These are phyloP conservation scores for Nowakowskiella sp. DNA, from an alignment of 192 early-diverging fungal genomes.

Conservation along the genomic window DNA sequence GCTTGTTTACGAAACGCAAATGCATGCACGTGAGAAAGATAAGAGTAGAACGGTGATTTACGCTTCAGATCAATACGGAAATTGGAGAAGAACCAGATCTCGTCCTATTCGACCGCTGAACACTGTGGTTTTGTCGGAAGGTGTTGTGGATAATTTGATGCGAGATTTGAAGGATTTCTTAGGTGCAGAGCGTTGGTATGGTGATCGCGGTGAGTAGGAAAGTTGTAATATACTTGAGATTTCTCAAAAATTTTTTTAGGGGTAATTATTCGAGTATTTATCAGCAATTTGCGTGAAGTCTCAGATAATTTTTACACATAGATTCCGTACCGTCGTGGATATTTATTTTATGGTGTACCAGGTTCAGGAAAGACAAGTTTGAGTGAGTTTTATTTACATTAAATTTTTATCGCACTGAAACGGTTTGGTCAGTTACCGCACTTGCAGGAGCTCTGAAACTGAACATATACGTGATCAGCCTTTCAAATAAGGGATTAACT, in stretches of 20 bases:
- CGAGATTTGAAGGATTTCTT: conserved; percentile 34
- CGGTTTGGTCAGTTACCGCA: conserved; percentile 24
- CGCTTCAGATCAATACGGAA: conserved; percentile 60
- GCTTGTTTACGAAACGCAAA: conserved; percentile 46
- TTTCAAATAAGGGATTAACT: conserved; percentile 55
- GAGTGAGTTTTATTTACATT: no score
- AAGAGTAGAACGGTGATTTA: conserved; percentile 53
- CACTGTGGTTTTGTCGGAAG: conserved; percentile 43
- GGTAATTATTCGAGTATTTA: background rate
- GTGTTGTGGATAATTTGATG: background rate
- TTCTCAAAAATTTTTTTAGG: background rate
- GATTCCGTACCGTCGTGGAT: conserved; percentile 59
- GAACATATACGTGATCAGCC: conserved; percentile 66
- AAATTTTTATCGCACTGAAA: no score
- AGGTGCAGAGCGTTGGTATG: conserved; percentile 45
- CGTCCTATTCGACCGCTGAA: conserved; percentile 42
- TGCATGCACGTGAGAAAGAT: conserved; percentile 51
- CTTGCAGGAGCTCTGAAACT: conserved; percentile 64
- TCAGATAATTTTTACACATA: conserved; percentile 18
- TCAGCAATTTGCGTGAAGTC: background rate
- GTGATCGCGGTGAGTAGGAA: conserved; percentile 36
- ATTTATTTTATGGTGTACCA: conserved; percentile 61
- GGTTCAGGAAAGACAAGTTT: conserved; percentile 67
- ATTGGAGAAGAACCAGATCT: conserved; percentile 47
- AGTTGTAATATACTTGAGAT: conserved; percentile 40